Evolutionary conservation across 2,329 filamentous ascomycete genomes (phyloP).

Genomic region (Periconia sp.): DNA sequence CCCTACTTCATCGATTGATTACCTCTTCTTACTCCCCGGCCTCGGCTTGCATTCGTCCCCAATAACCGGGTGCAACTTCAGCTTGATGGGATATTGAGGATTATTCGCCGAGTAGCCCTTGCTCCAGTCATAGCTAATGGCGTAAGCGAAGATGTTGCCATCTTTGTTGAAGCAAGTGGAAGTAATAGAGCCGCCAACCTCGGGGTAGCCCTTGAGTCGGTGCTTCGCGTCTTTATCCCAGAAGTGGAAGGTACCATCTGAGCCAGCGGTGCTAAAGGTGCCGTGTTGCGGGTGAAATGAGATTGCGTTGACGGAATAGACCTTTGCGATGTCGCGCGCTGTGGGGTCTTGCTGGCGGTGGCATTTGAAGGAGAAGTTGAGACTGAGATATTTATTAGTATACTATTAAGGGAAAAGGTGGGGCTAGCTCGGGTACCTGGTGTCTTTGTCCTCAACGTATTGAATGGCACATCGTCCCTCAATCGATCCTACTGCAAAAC

Average conservation of each 20-base stretch:
- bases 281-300: conserved; percentile 96
- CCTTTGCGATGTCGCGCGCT: conserved; percentile 75
- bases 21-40: conserved; percentile 56
- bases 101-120: conserved; percentile 92
- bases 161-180: conserved; percentile 89
- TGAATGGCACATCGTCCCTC: conserved; percentile 98
- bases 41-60: conserved; percentile 59
- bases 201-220: conserved; percentile 68
- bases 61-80: conserved; percentile 57
- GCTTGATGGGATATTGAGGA: conserved; percentile 58
- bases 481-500: conserved; percentile 94
- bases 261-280: conserved; percentile 97
- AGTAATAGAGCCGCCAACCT: conserved; percentile 77
- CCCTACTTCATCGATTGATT: no score
- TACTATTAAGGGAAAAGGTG: neutral
- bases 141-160: conserved; percentile 68
- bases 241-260: conserved; percentile 95
- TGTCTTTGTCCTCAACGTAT: conserved; percentile 96
- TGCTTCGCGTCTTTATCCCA: conserved; percentile 74
- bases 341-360: conserved; percentile 79
- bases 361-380: conserved; percentile 99
- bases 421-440: conserved; percentile 60
- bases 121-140: conserved; percentile 96
- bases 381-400: conserved; percentile 44
- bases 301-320: conserved; percentile 95